Evolutionary conservation across 177 flowering plant genomes (phyloP).

Genomic region (Vitis hybrid): DNA sequence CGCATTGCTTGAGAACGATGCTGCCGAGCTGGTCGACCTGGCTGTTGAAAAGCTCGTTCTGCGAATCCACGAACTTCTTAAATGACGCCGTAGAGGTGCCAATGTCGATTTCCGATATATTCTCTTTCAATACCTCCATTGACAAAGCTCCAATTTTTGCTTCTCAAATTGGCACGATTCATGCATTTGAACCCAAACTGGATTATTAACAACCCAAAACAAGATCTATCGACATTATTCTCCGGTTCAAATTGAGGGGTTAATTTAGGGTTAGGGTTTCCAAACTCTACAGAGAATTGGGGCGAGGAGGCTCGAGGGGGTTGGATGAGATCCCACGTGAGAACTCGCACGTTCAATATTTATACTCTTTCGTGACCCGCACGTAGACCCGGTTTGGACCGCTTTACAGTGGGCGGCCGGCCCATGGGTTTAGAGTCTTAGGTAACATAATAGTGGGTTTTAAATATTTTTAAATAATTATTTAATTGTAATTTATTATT

Average conservation of each 20-base stretch:
- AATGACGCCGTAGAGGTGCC: slow-evolving; percentile 55
- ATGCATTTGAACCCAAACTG: slow-evolving; percentile 21
- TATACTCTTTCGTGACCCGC: no score
- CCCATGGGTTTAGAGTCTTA: no score
- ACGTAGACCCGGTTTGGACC: no score
- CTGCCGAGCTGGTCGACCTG: slow-evolving; percentile 79
- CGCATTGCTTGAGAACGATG: slow-evolving; percentile 75
- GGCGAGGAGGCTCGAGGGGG: slow-evolving; percentile 5
- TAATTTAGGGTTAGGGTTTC: slow-evolving; percentile 20
- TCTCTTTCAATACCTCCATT: slow-evolving; percentile 53
- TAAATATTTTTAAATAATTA: no score
- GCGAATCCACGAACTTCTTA: slow-evolving; percentile 54
- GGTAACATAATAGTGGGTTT: no score
- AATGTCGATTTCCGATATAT: slow-evolving; percentile 43
- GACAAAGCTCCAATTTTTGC: slow-evolving; percentile 8
- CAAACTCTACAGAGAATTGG: slow-evolving; percentile 1
- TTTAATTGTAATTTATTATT: no score
- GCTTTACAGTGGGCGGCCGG: no score
- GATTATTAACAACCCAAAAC: not conserved
- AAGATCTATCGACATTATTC: not conserved
- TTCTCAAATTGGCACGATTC: slow-evolving; percentile 4
- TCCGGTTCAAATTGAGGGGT: not conserved
- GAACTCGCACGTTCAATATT: no score
- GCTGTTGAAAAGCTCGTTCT: slow-evolving; percentile 63
- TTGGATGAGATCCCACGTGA: no score